Evolutionary conservation across 1,284 basidiomycete genomes (phyloP).

Genomic region (Flammula alnicola): DNA sequence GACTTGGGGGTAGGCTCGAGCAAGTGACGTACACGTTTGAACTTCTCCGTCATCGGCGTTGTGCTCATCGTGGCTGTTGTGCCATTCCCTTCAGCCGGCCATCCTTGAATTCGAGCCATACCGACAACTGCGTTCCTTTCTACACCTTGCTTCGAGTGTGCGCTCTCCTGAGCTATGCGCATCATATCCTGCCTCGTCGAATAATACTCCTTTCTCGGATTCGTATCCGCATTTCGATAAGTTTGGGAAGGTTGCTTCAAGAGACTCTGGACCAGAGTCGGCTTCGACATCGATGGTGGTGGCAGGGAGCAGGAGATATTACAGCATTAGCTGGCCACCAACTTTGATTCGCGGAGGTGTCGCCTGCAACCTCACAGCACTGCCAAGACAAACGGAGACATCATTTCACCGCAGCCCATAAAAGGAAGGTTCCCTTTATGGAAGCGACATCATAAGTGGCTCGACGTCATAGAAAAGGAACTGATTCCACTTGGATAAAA

Average conservation of each 20-base stretch:
- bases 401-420: no score
- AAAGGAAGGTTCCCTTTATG: no score
- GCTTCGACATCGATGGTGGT: slow-evolving; percentile 40
- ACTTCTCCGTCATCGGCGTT: not conserved
- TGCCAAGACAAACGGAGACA: no score
- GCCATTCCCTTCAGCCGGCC: no score
- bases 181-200: slow-evolving; percentile 50
- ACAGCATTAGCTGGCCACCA: not conserved
- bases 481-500: no score
- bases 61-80: slow-evolving; percentile 1
- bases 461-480: no score
- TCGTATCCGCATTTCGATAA: slow-evolving; percentile 45
- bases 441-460: no score
- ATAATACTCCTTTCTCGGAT: slow-evolving; percentile 48
- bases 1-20: no score
- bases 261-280: slow-evolving; percentile 60
- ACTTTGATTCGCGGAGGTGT: not conserved
- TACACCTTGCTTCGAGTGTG: no score
- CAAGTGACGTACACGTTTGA: not conserved
- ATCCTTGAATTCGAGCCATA: no score
- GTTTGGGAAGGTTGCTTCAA: slow-evolving; percentile 61
- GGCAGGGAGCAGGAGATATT: not conserved
- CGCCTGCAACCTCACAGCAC: not conserved
- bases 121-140: no score
- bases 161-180: slow-evolving; percentile 18